phyloP scores from a whole-genome alignment of 495 filamentous ascomycete genomes.

The Tuber aestivum region DNA sequence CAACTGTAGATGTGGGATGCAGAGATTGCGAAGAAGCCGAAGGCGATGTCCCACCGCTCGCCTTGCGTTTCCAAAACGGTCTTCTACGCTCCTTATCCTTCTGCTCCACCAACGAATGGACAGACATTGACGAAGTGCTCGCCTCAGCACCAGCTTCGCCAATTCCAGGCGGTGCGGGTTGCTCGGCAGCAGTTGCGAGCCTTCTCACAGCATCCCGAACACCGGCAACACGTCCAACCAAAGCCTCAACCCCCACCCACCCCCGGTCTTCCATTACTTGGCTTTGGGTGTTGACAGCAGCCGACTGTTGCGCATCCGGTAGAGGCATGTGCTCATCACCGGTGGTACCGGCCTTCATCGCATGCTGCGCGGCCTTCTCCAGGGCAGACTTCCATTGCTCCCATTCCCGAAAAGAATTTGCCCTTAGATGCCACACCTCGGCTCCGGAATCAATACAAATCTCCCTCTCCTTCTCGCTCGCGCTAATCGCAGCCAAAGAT shows the following conservation, averaged over 20 bases:
- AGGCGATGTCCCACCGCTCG: constrained; percentile 46
- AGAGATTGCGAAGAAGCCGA: constrained; percentile 12
- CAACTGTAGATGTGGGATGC: constrained; percentile 28
- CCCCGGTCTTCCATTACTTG: constrained; percentile 62
- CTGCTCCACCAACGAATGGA: constrained; percentile 43
- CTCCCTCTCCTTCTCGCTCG: constrained; percentile 76
- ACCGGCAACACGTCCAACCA: constrained; percentile 77
- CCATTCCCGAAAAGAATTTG: constrained; percentile 75
- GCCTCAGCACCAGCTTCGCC: constrained; percentile 24
- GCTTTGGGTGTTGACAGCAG: constrained; percentile 18
- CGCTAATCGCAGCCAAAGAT: constrained; percentile 80
- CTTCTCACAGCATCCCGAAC: constrained; percentile 80
- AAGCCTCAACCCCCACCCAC: constrained; percentile 74
- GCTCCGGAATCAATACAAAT: constrained; percentile 96
- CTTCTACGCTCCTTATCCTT: constrained; percentile 46
- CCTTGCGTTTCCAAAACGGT: constrained; percentile 89
- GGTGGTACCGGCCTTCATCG: constrained; percentile 38
- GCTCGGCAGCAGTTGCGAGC: constrained; percentile 72
- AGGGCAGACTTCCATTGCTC: constrained; percentile 76
- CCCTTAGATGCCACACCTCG: constrained; percentile 93
- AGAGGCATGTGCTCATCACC: constrained; percentile 28
- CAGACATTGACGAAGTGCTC: constrained; percentile 42
- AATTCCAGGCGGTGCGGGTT: constrained; percentile 50
- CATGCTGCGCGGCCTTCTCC: constrained; percentile 59
- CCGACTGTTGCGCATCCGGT: constrained; percentile 9